phyloP scores from a whole-genome alignment of 2,329 filamentous ascomycete genomes.

The Calonectria hawksworthii region DNA sequence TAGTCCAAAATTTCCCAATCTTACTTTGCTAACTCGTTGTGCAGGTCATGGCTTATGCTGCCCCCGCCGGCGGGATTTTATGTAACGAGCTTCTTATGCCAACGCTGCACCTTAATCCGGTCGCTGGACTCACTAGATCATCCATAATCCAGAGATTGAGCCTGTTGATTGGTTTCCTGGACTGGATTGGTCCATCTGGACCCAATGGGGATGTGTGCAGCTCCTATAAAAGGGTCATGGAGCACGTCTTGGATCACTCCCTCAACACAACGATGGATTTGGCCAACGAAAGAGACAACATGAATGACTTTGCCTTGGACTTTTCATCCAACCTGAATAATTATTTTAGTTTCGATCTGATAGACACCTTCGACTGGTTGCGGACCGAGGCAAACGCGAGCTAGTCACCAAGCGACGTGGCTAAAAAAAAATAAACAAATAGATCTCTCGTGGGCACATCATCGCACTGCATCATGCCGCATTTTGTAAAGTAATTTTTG shows the following conservation, averaged over 20 bases:
- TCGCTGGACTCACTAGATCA: constrained; percentile 51
- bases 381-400: neutral
- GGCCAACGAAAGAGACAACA: neutral
- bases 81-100: constrained; percentile 63
- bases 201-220: constrained; percentile 62
- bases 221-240: constrained; percentile 59
- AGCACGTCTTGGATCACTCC: constrained; percentile 64
- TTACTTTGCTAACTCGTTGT: constrained; percentile 52
- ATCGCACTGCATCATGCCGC: neutral
- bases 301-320: constrained; percentile 1
- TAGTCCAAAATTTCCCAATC: constrained; percentile 46
- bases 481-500: neutral
- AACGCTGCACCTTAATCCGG: constrained; percentile 17
- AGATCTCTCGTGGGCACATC: neutral
- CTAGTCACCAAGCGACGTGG: neutral
- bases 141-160: constrained; percentile 64
- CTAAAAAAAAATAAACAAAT: neutral
- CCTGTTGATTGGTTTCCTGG: constrained; percentile 63
- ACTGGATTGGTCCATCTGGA: constrained; percentile 61
- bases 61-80: constrained; percentile 62
- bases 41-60: constrained; percentile 63
- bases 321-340: constrained; percentile 39
- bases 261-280: constrained; percentile 50
- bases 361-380: constrained; percentile 61
- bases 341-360: constrained; percentile 58